Percentiles rank a stretch among this genome's conserved stretches.
Conservation (phyloP, 805 yeast species). For the Kodamaea neixiangensis region DNA sequence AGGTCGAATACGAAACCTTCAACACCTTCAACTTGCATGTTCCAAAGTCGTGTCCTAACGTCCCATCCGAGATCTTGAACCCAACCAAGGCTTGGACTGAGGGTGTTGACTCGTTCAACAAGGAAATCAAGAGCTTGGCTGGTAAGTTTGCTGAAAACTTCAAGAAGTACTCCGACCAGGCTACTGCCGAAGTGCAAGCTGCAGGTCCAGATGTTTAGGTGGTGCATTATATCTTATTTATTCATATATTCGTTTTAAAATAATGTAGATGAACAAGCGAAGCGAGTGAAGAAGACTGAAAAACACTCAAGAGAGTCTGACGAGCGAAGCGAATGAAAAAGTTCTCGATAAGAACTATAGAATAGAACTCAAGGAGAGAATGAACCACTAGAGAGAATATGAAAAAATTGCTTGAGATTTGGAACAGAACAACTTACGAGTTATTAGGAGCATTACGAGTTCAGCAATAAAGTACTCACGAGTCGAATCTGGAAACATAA, state of each 20-base stretch:
- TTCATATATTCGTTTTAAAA: background rate
- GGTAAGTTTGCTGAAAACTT: slow-evolving; percentile 82
- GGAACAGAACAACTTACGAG: too few relatives aligned
- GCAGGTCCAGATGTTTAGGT: slow-evolving; percentile 75
- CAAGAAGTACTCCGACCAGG: slow-evolving; percentile 75
- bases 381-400: too few relatives aligned
- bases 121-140: slow-evolving; percentile 62
- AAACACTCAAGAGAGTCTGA: too few relatives aligned
- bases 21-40: slow-evolving; percentile 85
- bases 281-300: background rate
- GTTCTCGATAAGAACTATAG: too few relatives aligned
- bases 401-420: too few relatives aligned
- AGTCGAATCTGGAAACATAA: too few relatives aligned
- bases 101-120: slow-evolving; percentile 40
- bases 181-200: slow-evolving; percentile 83
- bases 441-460: too few relatives aligned
- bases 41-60: slow-evolving; percentile 80
- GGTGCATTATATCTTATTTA: background rate
- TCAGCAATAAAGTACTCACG: too few relatives aligned
- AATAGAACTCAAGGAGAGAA: too few relatives aligned
- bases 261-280: too few relatives aligned
- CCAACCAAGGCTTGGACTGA: slow-evolving; percentile 80
- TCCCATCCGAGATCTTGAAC: slow-evolving; percentile 81
- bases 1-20: slow-evolving; percentile 79
- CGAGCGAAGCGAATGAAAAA: too few relatives aligned